Base-by-base conservation (phyloP, 345 rosid genomes). In the Rubroshorea leprosula region DNA sequence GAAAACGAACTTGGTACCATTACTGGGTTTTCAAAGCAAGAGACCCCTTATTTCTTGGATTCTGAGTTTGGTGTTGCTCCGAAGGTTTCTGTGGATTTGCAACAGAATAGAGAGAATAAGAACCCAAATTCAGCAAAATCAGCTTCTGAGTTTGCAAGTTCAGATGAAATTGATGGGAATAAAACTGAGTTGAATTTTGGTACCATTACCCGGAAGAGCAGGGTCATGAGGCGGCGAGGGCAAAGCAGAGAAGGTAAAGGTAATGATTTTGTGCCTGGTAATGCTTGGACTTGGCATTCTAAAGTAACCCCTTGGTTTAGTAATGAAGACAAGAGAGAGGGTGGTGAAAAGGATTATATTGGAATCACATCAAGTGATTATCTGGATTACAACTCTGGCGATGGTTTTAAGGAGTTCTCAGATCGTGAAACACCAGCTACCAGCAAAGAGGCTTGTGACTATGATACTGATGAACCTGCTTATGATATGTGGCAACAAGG, bases 181-280 rank as follows among this genome's bases (percentile, higher is more conserved):
- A 75, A 61, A 54, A 44, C 69, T 26, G 61, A 54, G 14, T 48
- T 80, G 58, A 61, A 70, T 51, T 76, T 78, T 41, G 78, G 83
- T 15, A 43, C 67, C 52, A 59, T 82, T 23, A 72, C 80, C 29
- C 67, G 80, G 69, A 81, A 78, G 67, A 66, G 75, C 55, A 73
- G 85, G 72, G 64, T 68, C 25, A 80, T 77, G 82, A 80, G 65
- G 60, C 74, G 85, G 47, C 58, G 78, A 39, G 70, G 78, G 10
- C 74, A 58, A 26, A 55, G 64, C 64, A 54, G 21, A 16, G 65
- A 56, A 48, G 68, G 61, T 27, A 63, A 56, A 48, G 68, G 61
- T 27, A 63, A 53, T 23, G 63, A 35, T 68, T 61, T 27, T 45
- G 62, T 26, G 21, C 58, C 67, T 35, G 64, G 75, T 17, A 19